Base-by-base conservation (phyloP, 306 rosid genomes). In the Glycine soja region DNA sequence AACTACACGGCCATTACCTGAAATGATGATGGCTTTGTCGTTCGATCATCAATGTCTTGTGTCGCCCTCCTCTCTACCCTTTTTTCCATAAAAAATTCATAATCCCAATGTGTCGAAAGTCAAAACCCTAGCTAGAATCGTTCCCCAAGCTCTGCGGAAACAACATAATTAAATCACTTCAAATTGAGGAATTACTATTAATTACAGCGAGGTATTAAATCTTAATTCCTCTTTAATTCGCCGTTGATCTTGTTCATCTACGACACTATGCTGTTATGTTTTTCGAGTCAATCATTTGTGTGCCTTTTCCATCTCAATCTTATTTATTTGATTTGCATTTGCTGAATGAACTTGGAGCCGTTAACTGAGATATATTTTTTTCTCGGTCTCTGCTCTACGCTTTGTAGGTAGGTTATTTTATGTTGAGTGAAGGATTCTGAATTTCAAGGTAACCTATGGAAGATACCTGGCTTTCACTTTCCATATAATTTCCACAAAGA, bases 51-150 rank as follows among this genome's bases (percentile, higher is more conserved):
- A 62, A 34, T 13, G 69, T 63, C 24, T 36, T 14, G 70, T 14
- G 12, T n/a, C 45, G 24, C 61, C 13, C 38, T 12, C 30, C 19
- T 53, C 11, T 16, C 6, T 32, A 24, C 16, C 5, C 53, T 0
- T 34, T 74, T 76, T 61, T 36, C 19, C 14, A 14, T 72, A 32
- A 32, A 38, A 34, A 12, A 63, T 5, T n/a, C 57, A 46, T 70
- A 14, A 64, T 34, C 42, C 71, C 69, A 45, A 16, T 63, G 54
- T 71, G 15, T n/a, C 5, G 30, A 8, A 70, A 48, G 65, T 58
- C 38, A 19, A 58, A 58, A 19, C 72, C 77, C 77, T 82, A 10
- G 34, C 77, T 82, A 10, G 34, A 36, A 7, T 6, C 15, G 4
- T 42, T 30, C 12, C 8, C 66, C 75, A 46, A 63, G 18, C 79